These are phyloP conservation scores for Boletus subparvulus DNA, from an alignment of 768 basidiomycete species.

Conservation along the genomic window DNA sequence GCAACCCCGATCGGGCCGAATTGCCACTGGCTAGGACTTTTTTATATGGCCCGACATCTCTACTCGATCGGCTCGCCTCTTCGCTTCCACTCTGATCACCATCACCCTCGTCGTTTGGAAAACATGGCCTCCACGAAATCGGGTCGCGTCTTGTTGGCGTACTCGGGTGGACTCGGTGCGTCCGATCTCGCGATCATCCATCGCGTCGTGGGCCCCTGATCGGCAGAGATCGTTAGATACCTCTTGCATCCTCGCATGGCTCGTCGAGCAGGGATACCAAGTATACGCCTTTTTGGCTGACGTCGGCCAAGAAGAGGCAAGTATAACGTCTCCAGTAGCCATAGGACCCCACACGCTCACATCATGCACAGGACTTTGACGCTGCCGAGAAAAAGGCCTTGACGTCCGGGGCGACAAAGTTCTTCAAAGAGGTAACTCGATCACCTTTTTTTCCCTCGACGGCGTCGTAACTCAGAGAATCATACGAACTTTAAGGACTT, in stretches of 20 bases:
- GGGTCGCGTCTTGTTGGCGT: slow-evolving; percentile 93
- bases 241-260: slow-evolving; percentile 98
- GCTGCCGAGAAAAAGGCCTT: slow-evolving; percentile 90
- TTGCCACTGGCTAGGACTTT: too few species aligned
- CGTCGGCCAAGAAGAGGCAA: slow-evolving; percentile 87
- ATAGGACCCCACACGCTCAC: not conserved
- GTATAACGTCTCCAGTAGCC: not conserved
- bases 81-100: not conserved
- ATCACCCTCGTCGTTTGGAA: too few species aligned
- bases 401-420: slow-evolving; percentile 91
- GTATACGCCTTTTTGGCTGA: slow-evolving; percentile 97
- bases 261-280: slow-evolving; percentile 97
- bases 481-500: slow-evolving; percentile 70
- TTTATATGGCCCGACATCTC: too few species aligned
- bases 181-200: slow-evolving; percentile 10
- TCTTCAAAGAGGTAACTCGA: slow-evolving; percentile 76
- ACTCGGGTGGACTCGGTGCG: slow-evolving; percentile 96
- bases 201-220: slow-evolving; percentile 2
- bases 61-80: not conserved
- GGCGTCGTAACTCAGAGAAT: not conserved
- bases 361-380: slow-evolving; percentile 71
- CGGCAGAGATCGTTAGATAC: slow-evolving; percentile 57
- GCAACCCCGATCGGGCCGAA: too few species aligned
- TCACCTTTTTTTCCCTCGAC: too few species aligned
- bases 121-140: slow-evolving; percentile 34